Evolutionary conservation across 2,329 filamentous ascomycete genomes (phyloP).

Genomic region (Trichoderma brevicompactum): DNA sequence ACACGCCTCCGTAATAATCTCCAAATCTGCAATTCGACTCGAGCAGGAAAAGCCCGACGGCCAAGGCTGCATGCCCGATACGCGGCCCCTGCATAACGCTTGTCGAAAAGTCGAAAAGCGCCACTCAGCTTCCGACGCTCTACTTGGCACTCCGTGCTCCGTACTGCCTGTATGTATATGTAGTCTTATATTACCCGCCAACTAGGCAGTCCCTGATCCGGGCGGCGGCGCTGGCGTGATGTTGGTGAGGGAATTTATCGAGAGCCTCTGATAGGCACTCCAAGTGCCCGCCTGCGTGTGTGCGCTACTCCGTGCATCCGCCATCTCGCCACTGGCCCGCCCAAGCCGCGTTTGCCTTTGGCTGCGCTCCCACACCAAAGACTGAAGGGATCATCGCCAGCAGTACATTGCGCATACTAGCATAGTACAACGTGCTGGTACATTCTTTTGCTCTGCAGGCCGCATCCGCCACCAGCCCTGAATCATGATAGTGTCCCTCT

Average conservation of each 20-base stretch:
- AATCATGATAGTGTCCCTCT: not conserved
- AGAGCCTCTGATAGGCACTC: slow-evolving; percentile 5
- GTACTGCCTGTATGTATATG: too few species aligned
- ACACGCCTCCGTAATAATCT: not conserved
- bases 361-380: slow-evolving; percentile 19
- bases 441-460: too few species aligned
- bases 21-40: not conserved
- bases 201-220: not conserved
- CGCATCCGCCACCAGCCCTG: not conserved
- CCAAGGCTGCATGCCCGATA: slow-evolving; percentile 8
- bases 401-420: too few species aligned
- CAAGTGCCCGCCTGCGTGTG: not conserved
- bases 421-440: too few species aligned
- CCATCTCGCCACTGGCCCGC: slow-evolving; percentile 25
- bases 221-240: not conserved
- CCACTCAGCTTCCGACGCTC: slow-evolving; percentile 14
- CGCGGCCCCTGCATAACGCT: slow-evolving; percentile 19
- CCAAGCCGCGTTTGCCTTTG: slow-evolving; percentile 23
- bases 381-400: not conserved
- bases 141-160: not conserved
- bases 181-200: not conserved
- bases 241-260: slow-evolving; percentile 18
- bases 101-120: not conserved
- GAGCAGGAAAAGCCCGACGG: slow-evolving; percentile 5
- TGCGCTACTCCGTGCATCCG: slow-evolving; percentile 23